Conservation (phyloP, 768 basidiomycete species). For the Gelatoporia subvermispora region DNA sequence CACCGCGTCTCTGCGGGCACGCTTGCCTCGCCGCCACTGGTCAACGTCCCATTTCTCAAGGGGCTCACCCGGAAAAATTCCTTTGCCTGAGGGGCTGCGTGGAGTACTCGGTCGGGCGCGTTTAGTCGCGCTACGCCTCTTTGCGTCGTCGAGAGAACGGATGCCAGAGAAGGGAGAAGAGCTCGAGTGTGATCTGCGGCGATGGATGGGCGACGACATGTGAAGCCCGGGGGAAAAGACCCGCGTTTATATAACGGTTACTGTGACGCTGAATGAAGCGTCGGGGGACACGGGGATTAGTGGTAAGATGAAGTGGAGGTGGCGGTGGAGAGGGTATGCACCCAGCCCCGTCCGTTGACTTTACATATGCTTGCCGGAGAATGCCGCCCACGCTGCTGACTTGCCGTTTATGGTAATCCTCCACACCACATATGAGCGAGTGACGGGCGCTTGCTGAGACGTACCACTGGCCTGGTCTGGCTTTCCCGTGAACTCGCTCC, state of each 20-base stretch:
- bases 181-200: constrained; percentile 52
- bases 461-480: too few species aligned
- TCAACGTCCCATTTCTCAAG: constrained; percentile 50
- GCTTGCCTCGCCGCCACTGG: constrained; percentile 49
- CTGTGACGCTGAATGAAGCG: not conserved
- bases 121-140: constrained; percentile 44
- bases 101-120: constrained; percentile 41
- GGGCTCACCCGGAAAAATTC: constrained; percentile 21
- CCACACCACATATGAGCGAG: too few species aligned
- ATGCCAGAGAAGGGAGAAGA: constrained; percentile 32
- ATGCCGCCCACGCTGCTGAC: too few species aligned
- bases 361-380: too few species aligned
- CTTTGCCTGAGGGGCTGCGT: constrained; percentile 29
- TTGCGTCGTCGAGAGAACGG: constrained; percentile 30
- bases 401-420: too few species aligned
- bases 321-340: too few species aligned
- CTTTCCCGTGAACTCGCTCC: too few species aligned
- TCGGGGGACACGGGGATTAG: not conserved
- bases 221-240: constrained; percentile 1
- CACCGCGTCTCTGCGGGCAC: constrained; percentile 42
- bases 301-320: too few species aligned
- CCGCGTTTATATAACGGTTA: too few species aligned
- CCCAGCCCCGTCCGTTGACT: too few species aligned
- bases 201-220: constrained; percentile 37
- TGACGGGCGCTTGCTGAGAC: too few species aligned